Evolutionary conservation across 768 basidiomycete species (phyloP).

Genomic region (Auriscalpium vulgare): DNA sequence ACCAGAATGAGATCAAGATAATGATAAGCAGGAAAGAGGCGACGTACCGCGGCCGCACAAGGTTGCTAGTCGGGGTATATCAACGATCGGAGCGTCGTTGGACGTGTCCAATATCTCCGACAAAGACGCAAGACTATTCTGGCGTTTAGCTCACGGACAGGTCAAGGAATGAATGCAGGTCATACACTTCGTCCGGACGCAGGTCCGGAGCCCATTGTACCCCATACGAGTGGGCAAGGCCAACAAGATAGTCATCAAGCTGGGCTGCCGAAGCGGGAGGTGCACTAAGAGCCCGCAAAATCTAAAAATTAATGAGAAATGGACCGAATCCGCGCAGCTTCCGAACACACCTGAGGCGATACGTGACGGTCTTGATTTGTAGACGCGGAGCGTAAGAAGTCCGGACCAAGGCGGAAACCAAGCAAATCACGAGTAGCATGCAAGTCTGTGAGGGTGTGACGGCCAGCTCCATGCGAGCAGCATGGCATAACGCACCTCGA

Average conservation of each 20-base stretch:
- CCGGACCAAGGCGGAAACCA: conserved; percentile 45
- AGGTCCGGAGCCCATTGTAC: conserved; percentile 59
- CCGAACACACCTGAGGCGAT: conserved; percentile 35
- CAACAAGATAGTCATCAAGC: conserved; percentile 47
- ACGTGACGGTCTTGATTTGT: conserved; percentile 46
- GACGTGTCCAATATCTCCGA: conserved; percentile 54
- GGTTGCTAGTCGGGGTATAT: conserved; percentile 45
- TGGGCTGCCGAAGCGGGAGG: conserved; percentile 47
- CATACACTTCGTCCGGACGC: conserved; percentile 55
- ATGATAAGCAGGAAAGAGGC: neutral
- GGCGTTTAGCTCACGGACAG: conserved; percentile 6
- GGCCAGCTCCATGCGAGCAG: neutral
- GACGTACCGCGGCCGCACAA: conserved; percentile 57
- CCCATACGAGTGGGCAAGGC: conserved; percentile 44
- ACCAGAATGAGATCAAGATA: neutral
- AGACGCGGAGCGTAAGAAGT: conserved; percentile 47
- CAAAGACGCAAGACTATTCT: conserved; percentile 40
- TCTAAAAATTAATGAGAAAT: conserved; percentile 23
- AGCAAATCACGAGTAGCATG: conserved; percentile 45
- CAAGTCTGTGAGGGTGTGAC: conserved; percentile 39
- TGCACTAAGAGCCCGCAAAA: conserved; percentile 43
- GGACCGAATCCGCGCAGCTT: neutral
- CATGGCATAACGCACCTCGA: conserved; percentile 37
- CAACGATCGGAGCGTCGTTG: conserved; percentile 39
- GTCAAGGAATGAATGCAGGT: neutral